phyloP scores from a whole-genome alignment of 2,329 filamentous ascomycete species.

The Claviceps sp. region DNA sequence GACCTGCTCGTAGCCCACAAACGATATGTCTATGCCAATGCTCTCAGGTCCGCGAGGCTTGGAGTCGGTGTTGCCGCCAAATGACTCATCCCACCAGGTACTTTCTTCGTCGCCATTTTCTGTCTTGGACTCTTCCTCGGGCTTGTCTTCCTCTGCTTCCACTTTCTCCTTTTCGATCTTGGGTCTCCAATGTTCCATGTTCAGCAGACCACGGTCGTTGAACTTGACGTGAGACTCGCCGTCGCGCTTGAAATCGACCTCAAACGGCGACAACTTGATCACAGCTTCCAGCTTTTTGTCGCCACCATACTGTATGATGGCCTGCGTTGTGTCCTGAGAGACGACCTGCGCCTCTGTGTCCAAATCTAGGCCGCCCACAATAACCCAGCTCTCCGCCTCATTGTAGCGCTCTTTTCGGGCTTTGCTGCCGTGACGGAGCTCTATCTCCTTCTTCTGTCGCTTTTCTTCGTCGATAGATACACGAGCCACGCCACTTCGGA shows the following conservation, averaged over 20 bases:
- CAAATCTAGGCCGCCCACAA: slow-evolving; percentile 66
- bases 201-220: slow-evolving; percentile 81
- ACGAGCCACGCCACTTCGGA: slow-evolving; percentile 77
- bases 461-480: slow-evolving; percentile 87
- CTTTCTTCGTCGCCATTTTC: slow-evolving; percentile 56
- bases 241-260: slow-evolving; percentile 74
- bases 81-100: slow-evolving; percentile 96
- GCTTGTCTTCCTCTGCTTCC: slow-evolving; percentile 41
- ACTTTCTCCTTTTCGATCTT: slow-evolving; percentile 64
- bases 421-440: slow-evolving; percentile 71
- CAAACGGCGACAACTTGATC: slow-evolving; percentile 72
- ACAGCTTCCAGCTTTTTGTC: slow-evolving; percentile 65
- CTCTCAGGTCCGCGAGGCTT: slow-evolving; percentile 95
- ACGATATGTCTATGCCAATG: slow-evolving; percentile 79
- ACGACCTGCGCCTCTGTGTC: slow-evolving; percentile 59
- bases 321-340: slow-evolving; percentile 50
- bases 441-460: slow-evolving; percentile 76
- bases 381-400: slow-evolving; percentile 72
- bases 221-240: slow-evolving; percentile 72
- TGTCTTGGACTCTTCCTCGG: slow-evolving; percentile 29
- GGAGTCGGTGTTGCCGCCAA: slow-evolving; percentile 87
- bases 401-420: slow-evolving; percentile 89
- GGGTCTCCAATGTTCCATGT: slow-evolving; percentile 88
- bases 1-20: slow-evolving; percentile 82
- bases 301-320: slow-evolving; percentile 70